Evolutionary conservation across 768 basidiomycete species (phyloP), one percentile per base, ranked within the genome.

Genomic region (Trametes punicea): DNA sequence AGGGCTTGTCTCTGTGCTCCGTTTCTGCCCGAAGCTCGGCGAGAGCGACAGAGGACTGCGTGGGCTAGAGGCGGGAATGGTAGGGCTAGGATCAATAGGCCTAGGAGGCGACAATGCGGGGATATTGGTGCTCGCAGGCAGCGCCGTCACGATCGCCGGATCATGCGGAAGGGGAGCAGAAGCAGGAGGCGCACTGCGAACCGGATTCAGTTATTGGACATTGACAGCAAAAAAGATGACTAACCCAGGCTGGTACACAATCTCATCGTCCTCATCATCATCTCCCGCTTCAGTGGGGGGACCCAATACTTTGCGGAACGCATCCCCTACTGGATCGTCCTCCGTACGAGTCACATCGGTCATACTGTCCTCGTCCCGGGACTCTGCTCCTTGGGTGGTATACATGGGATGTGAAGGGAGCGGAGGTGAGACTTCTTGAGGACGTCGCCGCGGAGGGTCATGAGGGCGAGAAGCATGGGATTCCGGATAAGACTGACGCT

Each of bases 321-420:
- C 88, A 10, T 85, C 81, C 10, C 77, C 80, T 30, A 97, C 80
- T 0, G 88, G 83, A 64, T 96, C 96, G 59, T 93, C 90, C 42
- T 93, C 91, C 2, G 88, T 90, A 38, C 78, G 81, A 9, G 83
- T 87, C 25, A 84, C 85, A 45, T 81, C 76, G 18, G 87, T 90
- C 40, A 81, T 82, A 62, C 80, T 80, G 46, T 81, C 90, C 20
- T 85, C 83, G 13, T 70, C 68, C 7, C 15, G 34, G 13, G 58
- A 53, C 26, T 71, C 71, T 25, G 60, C 51, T 18, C 60, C 52
- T 63, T 21, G 60, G 41, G 39, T 60, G 50, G 53, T 73, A 68
- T 42, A 54, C 52, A 46, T 65, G 49, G 34, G 61, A 50, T 23
- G 60, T 41, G 23, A 41, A 34, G 34, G 61, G 56, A 47, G 57